Conservation (phyloP, 2,329 filamentous ascomycete species). For the Fusarium camptoceras region DNA sequence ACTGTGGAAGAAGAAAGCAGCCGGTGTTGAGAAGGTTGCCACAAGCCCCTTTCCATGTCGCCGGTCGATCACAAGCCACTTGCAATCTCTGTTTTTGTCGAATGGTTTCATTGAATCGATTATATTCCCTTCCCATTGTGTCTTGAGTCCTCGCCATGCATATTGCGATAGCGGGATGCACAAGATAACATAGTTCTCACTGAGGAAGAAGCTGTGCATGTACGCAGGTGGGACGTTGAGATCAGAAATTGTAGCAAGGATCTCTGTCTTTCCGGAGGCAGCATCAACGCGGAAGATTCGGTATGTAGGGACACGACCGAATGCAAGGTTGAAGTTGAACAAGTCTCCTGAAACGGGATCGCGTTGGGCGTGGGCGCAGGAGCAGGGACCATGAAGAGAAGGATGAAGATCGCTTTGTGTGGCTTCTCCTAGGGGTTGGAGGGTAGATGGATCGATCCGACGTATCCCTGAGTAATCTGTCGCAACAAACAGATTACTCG, state of each 20-base stretch:
- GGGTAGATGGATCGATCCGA: conserved; percentile 74
- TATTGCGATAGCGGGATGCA: conserved; percentile 77
- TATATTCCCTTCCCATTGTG: conserved; percentile 75
- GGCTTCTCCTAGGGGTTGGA: conserved; percentile 77
- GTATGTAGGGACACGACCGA: conserved; percentile 70
- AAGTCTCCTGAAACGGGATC: conserved; percentile 80
- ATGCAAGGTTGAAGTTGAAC: conserved; percentile 84
- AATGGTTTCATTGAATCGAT: conserved; percentile 75
- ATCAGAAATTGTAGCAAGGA: conserved; percentile 74
- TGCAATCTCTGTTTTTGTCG: conserved; percentile 65
- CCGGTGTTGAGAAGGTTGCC: conserved; percentile 73
- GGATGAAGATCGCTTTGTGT: conserved; percentile 73
- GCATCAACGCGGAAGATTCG: conserved; percentile 75
- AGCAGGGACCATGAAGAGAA: conserved; percentile 72
- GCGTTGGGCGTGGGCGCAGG: conserved; percentile 76
- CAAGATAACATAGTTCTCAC: conserved; percentile 76
- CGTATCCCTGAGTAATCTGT: conserved; percentile 70
- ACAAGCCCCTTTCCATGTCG: conserved; percentile 71
- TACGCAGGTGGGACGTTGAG: conserved; percentile 70
- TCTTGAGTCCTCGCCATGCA: conserved; percentile 65
- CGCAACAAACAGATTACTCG: conserved; percentile 63
- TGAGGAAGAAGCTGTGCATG: conserved; percentile 85
- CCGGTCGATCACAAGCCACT: conserved; percentile 82
- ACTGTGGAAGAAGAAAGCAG: conserved; percentile 83
- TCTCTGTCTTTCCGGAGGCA: conserved; percentile 72